Base-by-base conservation (phyloP, 1,139 yeast species). In the Hemisphaericaspora xylanilytica region DNA sequence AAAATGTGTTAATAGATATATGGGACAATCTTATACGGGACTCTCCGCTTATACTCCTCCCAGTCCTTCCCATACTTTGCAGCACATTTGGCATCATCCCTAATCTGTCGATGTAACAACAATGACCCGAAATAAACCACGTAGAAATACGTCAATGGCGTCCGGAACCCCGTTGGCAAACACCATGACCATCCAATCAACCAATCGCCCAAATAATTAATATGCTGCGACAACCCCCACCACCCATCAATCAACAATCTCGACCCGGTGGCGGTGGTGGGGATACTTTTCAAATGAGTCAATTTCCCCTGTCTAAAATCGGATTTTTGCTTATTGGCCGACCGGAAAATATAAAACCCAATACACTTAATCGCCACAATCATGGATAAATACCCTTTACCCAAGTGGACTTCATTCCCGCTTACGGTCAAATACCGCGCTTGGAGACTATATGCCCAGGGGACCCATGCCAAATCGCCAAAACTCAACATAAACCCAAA, bases 171-270 rank as follows among this genome's bases (percentile, higher is more conserved):
- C 2, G 97, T 88, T 14, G 96, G 83, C 49, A 92, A 70, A 60
- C 97, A 89, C 95, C 96, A 90, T 32, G 95, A 80, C 69, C 87
- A 74, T 0, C 97, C 89, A 56, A 89, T 81, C 36, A 94, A 58
- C 94, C 97, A 89, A 64, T 92, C 98, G 28, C 98, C 98, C 46
- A 90, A 75, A 63, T 92, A 92, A 58, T 92, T 92, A 58, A 88
- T 88, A 59, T 92, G 98, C 51, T 95, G 95, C 5, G 96, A 81
- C 29, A 72, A 62, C 3, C 85, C 86, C 98, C 98, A 92, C 98
- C 98, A 92, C 2, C 97, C 97, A 52, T 88, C 94, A 41, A 81
- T 76, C 38, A 92, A 68, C 47, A 92, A 73, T 54, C 78, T 85
- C 28, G 96, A 84, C 1, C 96, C 96, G 11, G 86, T 79, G 24